Evolutionary conservation across 2,329 filamentous ascomycete genomes (phyloP).

Genomic region (Colletotrichum somersetense): DNA sequence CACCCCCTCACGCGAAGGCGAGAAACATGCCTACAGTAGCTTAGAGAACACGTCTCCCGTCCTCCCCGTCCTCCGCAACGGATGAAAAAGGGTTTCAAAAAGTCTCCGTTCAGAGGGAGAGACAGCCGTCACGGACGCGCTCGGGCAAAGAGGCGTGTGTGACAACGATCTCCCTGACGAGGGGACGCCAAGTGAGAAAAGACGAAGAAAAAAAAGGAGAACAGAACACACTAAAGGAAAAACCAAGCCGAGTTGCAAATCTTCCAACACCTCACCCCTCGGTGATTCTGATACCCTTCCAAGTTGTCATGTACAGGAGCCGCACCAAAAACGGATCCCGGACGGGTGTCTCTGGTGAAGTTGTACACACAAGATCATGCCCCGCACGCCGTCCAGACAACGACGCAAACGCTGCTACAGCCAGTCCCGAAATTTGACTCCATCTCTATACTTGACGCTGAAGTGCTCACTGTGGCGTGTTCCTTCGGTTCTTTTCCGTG

Average conservation of each 20-base stretch:
- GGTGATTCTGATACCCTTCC: neutral
- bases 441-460: slow-evolving; percentile 5
- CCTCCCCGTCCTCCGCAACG: neutral
- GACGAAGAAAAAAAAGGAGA: neutral
- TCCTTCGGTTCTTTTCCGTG: neutral
- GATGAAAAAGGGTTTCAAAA: neutral
- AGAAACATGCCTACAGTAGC: slow-evolving; percentile 13
- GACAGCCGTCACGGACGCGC: slow-evolving; percentile 6
- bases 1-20: neutral
- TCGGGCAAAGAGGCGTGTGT: neutral
- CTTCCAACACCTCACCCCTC: neutral
- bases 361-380: neutral
- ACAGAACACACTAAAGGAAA: neutral
- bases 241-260: neutral
- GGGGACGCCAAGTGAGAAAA: neutral
- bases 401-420: neutral
- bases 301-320: neutral
- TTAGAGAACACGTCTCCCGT: slow-evolving; percentile 24
- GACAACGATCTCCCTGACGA: neutral
- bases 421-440: neutral
- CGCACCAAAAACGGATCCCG: neutral
- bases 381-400: neutral
- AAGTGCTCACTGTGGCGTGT: neutral
- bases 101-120: neutral
- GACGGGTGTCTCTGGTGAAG: neutral